Evolutionary conservation across 208 protist species (phyloP).

Genomic region (Crithidia acanthocephali): DNA sequence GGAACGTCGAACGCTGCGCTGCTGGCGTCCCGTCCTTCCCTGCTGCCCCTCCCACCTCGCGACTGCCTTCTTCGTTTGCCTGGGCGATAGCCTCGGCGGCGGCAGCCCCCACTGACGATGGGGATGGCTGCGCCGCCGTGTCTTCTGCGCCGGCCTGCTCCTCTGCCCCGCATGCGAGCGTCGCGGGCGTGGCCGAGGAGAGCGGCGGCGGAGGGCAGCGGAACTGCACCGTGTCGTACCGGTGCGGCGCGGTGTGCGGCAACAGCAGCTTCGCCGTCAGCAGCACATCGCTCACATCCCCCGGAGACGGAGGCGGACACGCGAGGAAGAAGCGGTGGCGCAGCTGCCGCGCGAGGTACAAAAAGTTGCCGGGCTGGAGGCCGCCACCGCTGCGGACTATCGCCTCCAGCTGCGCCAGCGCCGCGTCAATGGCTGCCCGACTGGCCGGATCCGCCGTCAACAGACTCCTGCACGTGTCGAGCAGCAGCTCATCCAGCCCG

Average conservation of each 20-base stretch:
- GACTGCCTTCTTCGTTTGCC: neutral
- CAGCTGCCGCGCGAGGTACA: slow-evolving; percentile 32
- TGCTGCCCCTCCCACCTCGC: neutral
- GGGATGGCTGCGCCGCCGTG: too few relatives aligned
- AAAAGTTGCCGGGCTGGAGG: slow-evolving; percentile 23
- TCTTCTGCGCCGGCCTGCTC: neutral
- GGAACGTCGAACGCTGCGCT: slow-evolving; percentile 7
- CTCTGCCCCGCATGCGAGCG: neutral
- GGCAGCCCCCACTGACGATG: too few relatives aligned
- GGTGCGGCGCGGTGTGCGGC: slow-evolving; percentile 31
- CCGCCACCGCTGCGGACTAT: slow-evolving; percentile 12
- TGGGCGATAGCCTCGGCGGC: too few relatives aligned
- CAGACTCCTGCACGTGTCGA: slow-evolving; percentile 55
- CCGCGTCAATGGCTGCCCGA: slow-evolving; percentile 26
- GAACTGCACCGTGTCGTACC: slow-evolving; percentile 42
- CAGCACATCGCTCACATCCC: slow-evolving; percentile 22
- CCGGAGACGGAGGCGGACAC: neutral
- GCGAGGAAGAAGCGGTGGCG: slow-evolving; percentile 39
- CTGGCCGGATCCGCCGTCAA: slow-evolving; percentile 40
- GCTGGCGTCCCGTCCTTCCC: neutral
- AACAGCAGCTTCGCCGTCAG: slow-evolving; percentile 37
- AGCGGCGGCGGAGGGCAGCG: slow-evolving; percentile 8
- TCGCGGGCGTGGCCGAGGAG: neutral
- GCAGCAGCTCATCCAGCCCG: slow-evolving; percentile 76
- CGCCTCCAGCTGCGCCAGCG: slow-evolving; percentile 44